Evolutionary conservation across 345 rosid species (phyloP), one percentile per base, ranked within the genome.

Genomic region (Boechera stricta): DNA sequence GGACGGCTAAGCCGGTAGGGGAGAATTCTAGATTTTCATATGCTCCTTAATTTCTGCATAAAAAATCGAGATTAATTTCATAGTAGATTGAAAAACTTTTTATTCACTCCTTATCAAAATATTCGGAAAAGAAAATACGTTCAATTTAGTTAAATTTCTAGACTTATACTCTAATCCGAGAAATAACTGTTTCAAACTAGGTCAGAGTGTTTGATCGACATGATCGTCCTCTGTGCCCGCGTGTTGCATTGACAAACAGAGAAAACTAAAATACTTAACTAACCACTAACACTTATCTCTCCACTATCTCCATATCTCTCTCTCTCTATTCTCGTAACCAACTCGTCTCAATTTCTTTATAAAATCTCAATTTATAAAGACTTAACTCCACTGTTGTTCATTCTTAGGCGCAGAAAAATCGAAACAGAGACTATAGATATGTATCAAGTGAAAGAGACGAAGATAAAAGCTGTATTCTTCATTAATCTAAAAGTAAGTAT

Each of bases 261-360:
- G 39, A 45, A 49, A 42, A 38, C 29, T 10, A 61, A 39, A 38
- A 3, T 1, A 21, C 66, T 16, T 33, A 66, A 49, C 71, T 10
- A 48, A 38, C 72, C 61, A 68, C 49, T 36, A 68, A 48, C 72
- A 35, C 49, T 13, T 26, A 53, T 24, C 60, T 52, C 55, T 9
- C 55, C 55, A 64, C 69, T 45, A 32, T 44, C 60, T 52, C 32
- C 71, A 36, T 2, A 6, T 31, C 57, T 45, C 42, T 41, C 48
- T 13, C 24, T 21, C 24, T 21, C 24, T 21, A 9, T 39, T 63
- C 67, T 47, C 29, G 47, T 51, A 52, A 53, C 49, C 33, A 33
- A 67, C 72, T 53, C 51, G 12, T 26, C 33, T 38, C 33, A 7
- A 7, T 12, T 53, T 4, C 48, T 68, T 42, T 53, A 68, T 68